Evolutionary conservation across 805 yeast genomes (phyloP).

Genomic region (Suhomyces sp.): DNA sequence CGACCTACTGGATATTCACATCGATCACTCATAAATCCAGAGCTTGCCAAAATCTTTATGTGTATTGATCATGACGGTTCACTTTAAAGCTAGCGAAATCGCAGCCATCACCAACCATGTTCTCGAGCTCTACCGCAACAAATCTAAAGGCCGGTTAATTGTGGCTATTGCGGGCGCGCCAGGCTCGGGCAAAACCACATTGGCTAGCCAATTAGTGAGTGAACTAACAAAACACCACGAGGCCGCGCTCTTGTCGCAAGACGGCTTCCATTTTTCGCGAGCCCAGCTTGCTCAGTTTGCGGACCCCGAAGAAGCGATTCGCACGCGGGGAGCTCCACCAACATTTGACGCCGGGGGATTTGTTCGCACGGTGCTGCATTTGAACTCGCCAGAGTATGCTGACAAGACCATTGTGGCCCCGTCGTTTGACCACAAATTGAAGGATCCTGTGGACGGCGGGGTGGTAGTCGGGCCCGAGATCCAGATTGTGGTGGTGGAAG

Average conservation of each 20-base stretch:
- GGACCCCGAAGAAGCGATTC: conserved; percentile 56
- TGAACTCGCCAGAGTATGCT: background rate
- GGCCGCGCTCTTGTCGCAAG: conserved; percentile 34
- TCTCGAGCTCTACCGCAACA: background rate
- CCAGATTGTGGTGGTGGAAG: conserved; percentile 22
- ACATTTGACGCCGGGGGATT: conserved; percentile 67
- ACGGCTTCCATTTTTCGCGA: conserved; percentile 39
- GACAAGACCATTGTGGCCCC: conserved; percentile 34
- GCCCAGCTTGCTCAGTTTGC: conserved; percentile 36
- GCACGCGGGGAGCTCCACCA: conserved; percentile 78
- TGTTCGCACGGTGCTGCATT: conserved; percentile 8
- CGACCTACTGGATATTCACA: too few species aligned
- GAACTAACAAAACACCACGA: conserved; percentile 15
- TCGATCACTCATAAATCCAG: too few species aligned
- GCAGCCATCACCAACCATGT: background rate
- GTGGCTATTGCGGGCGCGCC: conserved; percentile 74
- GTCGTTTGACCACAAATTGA: conserved; percentile 25
- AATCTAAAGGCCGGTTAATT: conserved; percentile 35
- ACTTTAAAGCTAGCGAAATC: background rate
- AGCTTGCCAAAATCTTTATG: too few species aligned
- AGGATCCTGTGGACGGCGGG: conserved; percentile 24
- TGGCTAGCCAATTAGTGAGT: conserved; percentile 47
- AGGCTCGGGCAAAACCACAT: conserved; percentile 81
- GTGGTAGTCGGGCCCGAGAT: conserved; percentile 17
- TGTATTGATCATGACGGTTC: background rate